Base-by-base conservation (phyloP, 2,329 filamentous ascomycete genomes). In the Fusarium brachygibbosum region DNA sequence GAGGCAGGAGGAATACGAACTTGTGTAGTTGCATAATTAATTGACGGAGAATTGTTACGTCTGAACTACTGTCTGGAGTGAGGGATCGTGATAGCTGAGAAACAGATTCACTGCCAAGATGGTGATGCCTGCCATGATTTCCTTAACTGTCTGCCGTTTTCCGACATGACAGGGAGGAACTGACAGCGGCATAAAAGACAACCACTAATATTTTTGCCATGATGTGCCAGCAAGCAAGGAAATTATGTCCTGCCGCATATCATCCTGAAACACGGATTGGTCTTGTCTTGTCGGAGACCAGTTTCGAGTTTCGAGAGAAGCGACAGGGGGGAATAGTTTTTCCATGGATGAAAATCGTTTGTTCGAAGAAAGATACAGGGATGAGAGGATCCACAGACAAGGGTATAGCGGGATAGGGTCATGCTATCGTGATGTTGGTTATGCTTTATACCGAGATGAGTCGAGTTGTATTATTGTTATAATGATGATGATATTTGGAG, bases 261-360 rank as follows among this genome's bases (percentile, higher is more conserved):
- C 31, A 57, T 57, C 67, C 67, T 70, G 68, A 70, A 70, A 70
- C 68, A 60, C 37, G 54, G 51, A 34, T 38, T 37, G 23, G 48
- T 31, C 44, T 31, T 37, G 32, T 28, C 62, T 62, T 67, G 66
- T 67, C 56, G 46, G 65, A 63, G 51, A 55, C 40, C 25, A 21
- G 66, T 69, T 69, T 69, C 66, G 66, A 61, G 48, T 62, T 52
- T 58, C 29, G 38, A 25, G 31, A 28, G 49, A 45, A 31, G 40
- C 3, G 42, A 37, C 31, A 58, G 28, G 49, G 32, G 49, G 17
- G 35, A 42, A 53, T 54, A 69, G 66, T 69, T 69, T 69, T 69
- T 69, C 66, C 67, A 59, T 68, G 67, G 67, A 58, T 68, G 38
- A 53, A 34, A 68, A 44, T 21, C 42, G 66, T 69, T 66, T 60